These are phyloP conservation scores for Aspergillus sp. DNA, from an alignment of 2,329 filamentous ascomycete genomes.

Conservation along the genomic window DNA sequence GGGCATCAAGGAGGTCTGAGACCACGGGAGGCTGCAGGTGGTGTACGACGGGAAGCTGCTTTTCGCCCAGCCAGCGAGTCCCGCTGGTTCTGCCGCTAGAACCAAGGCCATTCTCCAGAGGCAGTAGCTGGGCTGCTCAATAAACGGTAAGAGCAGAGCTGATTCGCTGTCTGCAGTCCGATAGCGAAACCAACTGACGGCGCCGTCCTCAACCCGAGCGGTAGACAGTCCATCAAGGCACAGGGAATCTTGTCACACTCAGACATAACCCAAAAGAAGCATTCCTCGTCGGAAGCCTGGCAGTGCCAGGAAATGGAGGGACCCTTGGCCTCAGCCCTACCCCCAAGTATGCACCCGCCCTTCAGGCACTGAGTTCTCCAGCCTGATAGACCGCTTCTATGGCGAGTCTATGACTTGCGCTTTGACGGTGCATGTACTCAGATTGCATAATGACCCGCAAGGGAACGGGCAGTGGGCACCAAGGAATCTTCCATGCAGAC, in stretches of 20 bases:
- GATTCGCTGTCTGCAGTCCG: too few relatives aligned
- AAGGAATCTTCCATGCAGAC: slow-evolving; percentile 25
- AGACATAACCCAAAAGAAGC: too few relatives aligned
- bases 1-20: slow-evolving; percentile 23
- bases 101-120: slow-evolving; percentile 3
- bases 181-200: too few relatives aligned
- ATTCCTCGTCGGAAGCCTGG: too few relatives aligned
- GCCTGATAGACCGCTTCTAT: not conserved
- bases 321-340: not conserved
- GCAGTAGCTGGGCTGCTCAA: too few relatives aligned
- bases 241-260: too few relatives aligned
- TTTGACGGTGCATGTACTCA: not conserved
- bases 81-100: slow-evolving; percentile 8
- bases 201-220: too few relatives aligned
- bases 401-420: not conserved
- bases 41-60: slow-evolving; percentile 20
- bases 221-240: too few relatives aligned
- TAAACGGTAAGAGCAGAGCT: too few relatives aligned
- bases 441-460: slow-evolving; percentile 2
- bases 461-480: slow-evolving; percentile 2
- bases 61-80: slow-evolving; percentile 15
- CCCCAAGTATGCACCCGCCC: not conserved
- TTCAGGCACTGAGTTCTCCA: not conserved
- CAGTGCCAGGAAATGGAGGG: too few relatives aligned
- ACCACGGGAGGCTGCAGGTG: slow-evolving; percentile 23